Percentiles rank a stretch among this genome's conserved stretches.
These are phyloP conservation scores for Colletotrichum shisoi DNA, from an alignment of 2,329 filamentous ascomycete genomes.

Conservation along the genomic window DNA sequence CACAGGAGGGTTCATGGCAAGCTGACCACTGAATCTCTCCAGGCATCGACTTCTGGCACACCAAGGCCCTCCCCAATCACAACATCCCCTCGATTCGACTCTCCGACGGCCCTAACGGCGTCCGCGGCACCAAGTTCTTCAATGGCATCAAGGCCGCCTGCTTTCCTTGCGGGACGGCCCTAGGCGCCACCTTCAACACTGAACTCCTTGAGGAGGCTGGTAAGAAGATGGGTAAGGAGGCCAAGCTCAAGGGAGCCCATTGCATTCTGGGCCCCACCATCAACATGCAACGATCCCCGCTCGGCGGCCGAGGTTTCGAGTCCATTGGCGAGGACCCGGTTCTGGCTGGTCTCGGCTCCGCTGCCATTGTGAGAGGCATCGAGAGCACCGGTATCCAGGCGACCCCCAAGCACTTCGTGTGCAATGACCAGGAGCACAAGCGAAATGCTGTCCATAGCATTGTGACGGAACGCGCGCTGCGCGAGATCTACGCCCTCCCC, in stretches of 20 bases:
- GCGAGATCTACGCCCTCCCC: slow-evolving; percentile 66
- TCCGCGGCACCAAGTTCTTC: slow-evolving; percentile 73
- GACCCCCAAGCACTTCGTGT: slow-evolving; percentile 68
- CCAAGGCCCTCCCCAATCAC: slow-evolving; percentile 65
- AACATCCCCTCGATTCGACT: slow-evolving; percentile 71
- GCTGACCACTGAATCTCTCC: not conserved
- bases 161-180: slow-evolving; percentile 65
- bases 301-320: slow-evolving; percentile 68
- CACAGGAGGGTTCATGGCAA: not conserved
- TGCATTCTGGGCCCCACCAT: slow-evolving; percentile 68
- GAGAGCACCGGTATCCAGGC: slow-evolving; percentile 65
- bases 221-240: slow-evolving; percentile 61
- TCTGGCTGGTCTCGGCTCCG: slow-evolving; percentile 63
- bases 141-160: slow-evolving; percentile 68
- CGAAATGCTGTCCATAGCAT: slow-evolving; percentile 64
- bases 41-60: slow-evolving; percentile 76
- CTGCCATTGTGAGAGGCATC: slow-evolving; percentile 62
- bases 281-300: slow-evolving; percentile 68
- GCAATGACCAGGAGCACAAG: slow-evolving; percentile 68
- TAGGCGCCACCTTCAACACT: slow-evolving; percentile 66
- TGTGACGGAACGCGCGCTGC: slow-evolving; percentile 63
- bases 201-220: slow-evolving; percentile 61
- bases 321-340: slow-evolving; percentile 67
- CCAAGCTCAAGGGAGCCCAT: slow-evolving; percentile 65
- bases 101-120: slow-evolving; percentile 74